Conservation (phyloP, 1,284 basidiomycete species). For the Ustilago curta region DNA sequence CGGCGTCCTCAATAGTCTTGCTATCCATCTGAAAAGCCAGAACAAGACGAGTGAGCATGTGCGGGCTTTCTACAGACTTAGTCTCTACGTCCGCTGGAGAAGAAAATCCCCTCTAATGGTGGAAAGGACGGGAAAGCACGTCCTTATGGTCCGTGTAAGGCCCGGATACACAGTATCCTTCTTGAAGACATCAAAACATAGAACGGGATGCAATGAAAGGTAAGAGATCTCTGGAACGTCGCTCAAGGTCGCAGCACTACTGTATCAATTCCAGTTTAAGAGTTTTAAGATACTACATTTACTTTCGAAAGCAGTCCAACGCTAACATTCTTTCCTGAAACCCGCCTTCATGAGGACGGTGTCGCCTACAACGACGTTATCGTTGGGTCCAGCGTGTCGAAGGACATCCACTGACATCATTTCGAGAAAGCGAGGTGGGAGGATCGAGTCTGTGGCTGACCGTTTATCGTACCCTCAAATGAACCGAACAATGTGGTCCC, state of each 20-base stretch:
- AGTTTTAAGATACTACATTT: neutral
- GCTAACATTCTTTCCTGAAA: neutral
- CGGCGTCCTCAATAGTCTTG: neutral
- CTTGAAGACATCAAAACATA: neutral
- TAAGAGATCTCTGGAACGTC: neutral
- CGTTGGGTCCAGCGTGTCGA: neutral
- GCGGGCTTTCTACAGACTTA: neutral
- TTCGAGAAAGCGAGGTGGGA: no score
- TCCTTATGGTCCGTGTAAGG: no score
- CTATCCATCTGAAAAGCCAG: neutral
- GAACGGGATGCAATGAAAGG: neutral
- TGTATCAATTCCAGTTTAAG: neutral
- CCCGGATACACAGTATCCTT: no score
- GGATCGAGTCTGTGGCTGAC: no score
- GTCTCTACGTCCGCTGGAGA: neutral
- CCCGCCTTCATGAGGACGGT: neutral
- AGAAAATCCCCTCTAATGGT: neutral
- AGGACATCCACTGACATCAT: no score
- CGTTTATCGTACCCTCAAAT: no score
- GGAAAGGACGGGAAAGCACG: neutral
- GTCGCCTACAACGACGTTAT: neutral
- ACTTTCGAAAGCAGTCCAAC: neutral
- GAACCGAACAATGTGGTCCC: no score
- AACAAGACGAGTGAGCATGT: neutral
- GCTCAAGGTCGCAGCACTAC: neutral